These are phyloP conservation scores for Salix exigua DNA, from an alignment of 345 rosid genomes.

Conservation along the genomic window DNA sequence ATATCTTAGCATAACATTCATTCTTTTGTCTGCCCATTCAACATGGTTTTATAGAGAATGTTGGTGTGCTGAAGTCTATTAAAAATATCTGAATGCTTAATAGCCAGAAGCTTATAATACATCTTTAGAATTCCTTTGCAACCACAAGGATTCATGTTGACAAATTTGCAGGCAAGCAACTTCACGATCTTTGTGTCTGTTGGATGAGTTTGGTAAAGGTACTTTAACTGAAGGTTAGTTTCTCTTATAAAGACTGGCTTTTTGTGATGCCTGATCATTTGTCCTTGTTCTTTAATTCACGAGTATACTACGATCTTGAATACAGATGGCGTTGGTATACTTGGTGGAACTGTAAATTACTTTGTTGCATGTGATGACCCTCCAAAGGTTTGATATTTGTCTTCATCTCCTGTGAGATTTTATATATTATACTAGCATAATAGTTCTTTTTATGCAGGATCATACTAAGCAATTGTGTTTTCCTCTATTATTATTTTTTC, in stretches of 20 bases:
- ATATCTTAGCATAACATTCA: background rate
- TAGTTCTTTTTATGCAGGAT: background rate
- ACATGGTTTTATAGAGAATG: background rate
- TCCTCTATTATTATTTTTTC: background rate
- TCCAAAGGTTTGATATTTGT: conserved; percentile 67
- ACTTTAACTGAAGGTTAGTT: conserved; percentile 89
- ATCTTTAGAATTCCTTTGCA: background rate
- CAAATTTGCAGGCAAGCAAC: conserved; percentile 73
- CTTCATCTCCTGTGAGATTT: conserved; percentile 6
- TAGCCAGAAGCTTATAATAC: background rate
- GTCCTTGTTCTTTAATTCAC: background rate
- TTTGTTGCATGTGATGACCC: conserved; percentile 58
- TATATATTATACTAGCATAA: background rate
- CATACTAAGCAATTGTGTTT: background rate
- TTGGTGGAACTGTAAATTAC: conserved; percentile 85
- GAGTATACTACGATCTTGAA: conserved; percentile 10
- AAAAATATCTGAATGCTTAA: background rate
- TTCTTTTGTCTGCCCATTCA: conserved; percentile 7
- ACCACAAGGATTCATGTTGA: conserved; percentile 1
- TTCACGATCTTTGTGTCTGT: conserved; percentile 74
- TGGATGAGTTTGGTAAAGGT: conserved; percentile 99
- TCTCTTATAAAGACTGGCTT: background rate
- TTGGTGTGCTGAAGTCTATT: background rate
- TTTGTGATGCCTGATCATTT: background rate
- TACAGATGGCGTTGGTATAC: conserved; percentile 94